Conservation (phyloP, 2,329 filamentous ascomycete species). For the Emergomyces pasteurianus region DNA sequence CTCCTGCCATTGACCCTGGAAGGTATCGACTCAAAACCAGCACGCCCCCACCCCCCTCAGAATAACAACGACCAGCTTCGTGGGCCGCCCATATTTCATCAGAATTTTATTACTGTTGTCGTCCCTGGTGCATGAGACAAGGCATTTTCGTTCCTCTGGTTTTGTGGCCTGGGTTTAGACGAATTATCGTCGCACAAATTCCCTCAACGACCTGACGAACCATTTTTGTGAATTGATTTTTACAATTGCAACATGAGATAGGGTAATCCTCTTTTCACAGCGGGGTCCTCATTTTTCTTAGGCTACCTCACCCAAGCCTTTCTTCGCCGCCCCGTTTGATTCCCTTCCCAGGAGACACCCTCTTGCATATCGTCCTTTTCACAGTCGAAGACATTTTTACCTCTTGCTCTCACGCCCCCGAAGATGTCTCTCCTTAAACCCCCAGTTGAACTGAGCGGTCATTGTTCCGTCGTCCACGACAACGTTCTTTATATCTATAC, state of each 20-base stretch:
- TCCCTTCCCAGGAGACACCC: constrained; percentile 14
- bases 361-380: neutral
- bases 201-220: neutral
- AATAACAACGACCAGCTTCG: neutral
- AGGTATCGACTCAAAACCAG: neutral
- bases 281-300: neutral
- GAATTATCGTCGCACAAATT: neutral
- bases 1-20: neutral
- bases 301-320: constrained; percentile 2
- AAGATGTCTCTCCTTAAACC: constrained; percentile 64
- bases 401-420: constrained; percentile 7
- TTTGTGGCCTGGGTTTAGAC: neutral
- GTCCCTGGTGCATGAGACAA: neutral
- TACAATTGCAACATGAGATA: neutral
- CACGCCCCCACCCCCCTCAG: too few species aligned
- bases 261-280: neutral
- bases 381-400: constrained; percentile 4
- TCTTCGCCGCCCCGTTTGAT: neutral
- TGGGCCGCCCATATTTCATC: neutral
- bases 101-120: neutral
- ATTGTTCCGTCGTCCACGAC: constrained; percentile 71
- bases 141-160: neutral
- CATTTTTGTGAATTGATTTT: neutral
- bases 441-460: constrained; percentile 55
- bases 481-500: constrained; percentile 80